Base-by-base conservation (phyloP, 305 asterid genomes). In the Plantago rigida region DNA sequence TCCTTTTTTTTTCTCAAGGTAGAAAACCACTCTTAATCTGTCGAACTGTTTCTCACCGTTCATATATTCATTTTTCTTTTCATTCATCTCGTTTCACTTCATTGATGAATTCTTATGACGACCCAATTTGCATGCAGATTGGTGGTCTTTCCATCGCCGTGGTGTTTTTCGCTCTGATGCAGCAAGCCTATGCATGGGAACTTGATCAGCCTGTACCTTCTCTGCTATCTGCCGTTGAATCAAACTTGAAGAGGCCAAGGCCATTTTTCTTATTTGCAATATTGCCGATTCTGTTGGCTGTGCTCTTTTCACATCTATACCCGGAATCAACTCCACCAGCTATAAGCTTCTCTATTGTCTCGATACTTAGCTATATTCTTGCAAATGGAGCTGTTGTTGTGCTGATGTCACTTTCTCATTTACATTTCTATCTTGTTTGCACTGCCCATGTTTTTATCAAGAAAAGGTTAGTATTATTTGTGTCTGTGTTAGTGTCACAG, bases 141-240 rank as follows among this genome's bases (percentile, higher is more conserved):
- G 69, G 71, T 71, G 95, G 97, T 71, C 86, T 89, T 73, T 77
- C 89, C 62, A 46, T 87, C 60, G 87, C 99, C 65, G 88, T 85
- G 60, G 81, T 79, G 47, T 84, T 87, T 79, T 93, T 87, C 6
- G 96, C 95, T 81, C 84, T 89, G 76, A 89, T 85, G 95, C 81
- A 88, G 76, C 99, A 89, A 82, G 87, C 97, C 47, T 69, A 79
- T 71, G 89, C 94, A 69, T 85, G 97, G 91, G 97, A 93, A 71
- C 73, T 79, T 71, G 89, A 87, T 76, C 84, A 66, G 77, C 92
- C 95, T 42, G 61, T 89, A 67, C 99, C 96, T 29, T 85, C 99
- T 7, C 39, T 93, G 78, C 77, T 89, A 56, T 85, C 97, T 15
- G 84, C 97, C n/a, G 77, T 93, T 42, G 99, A 87, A 79, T 84